Base-by-base conservation (phyloP, 2,329 filamentous ascomycete species). In the Neofusicoccum kwambonambiense region DNA sequence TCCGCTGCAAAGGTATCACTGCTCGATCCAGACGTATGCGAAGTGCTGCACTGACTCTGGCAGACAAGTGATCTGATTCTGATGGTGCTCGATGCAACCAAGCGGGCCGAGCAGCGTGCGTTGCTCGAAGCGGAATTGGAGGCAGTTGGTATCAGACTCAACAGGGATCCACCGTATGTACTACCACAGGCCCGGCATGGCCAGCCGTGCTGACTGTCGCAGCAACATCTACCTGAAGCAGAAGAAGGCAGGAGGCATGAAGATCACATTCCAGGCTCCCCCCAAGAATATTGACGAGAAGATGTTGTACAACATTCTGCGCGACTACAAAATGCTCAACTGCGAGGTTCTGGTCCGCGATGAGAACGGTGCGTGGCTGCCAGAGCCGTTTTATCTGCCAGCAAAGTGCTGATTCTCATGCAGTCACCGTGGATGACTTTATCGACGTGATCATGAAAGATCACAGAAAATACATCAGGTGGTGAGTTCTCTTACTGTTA, bases 401-500 rank as follows among this genome's bases (percentile, higher is more conserved):
- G 66, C 35, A 62, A 22, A 39, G 6, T 27, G 64, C 64, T 67
- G 27, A 67, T 52, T 31, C 2, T 51, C 13, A 19, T 15, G 11
- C 66, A 87, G 92, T 90, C 45, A 98, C 95, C 0, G 93, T 99
- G 41, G 95, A 99, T 80, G 94, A 99, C 79, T 91, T 99, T 78
- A 99, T 99, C 81, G 95, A 99, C 78, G 93, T 97, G 67, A 97
- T 99, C 79, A 98, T 98, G 94, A 96, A 95, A 79, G 92, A 97
- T 75, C 95, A 99, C 82, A 85, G 95, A 75, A 99, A 96, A 79
- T 99, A 99, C 83, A 97, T 99, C 82, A 86, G 87, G 75, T 90
- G 88, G 63, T 65, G 47, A 37, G 63, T 31, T 37, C 15, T 44
- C 3, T 13, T 41, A 15, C 15, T 12, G 12, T 34, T 9, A n/a